Base-by-base conservation (phyloP, 306 rosid species). In the Fragaria nilgerrensis region DNA sequence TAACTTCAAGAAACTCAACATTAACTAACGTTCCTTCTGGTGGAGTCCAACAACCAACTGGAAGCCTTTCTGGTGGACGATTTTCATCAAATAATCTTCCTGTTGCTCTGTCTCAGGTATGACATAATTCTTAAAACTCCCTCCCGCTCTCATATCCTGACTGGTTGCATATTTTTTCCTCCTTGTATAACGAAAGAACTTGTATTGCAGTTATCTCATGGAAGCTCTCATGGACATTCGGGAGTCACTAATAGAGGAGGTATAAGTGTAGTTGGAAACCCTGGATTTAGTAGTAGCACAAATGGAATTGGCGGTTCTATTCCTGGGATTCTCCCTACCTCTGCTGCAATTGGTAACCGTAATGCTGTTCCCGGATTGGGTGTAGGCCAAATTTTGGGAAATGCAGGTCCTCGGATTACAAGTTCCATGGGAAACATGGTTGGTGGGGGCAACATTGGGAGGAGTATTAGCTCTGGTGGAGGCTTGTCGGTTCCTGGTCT, bases 351-450 rank as follows among this genome's bases (percentile, higher is more conserved):
- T 86, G 97, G 98, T 87, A 92, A 92, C 84, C 85, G 97, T 78
- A 96, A 86, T 91, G 88, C 94, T 84, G 97, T 91, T 87, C 96
- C 97, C 84, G 98, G 97, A 80, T 88, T 96, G 88, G 99, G 99
- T 41, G 93, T 91, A 70, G 88, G 95, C 89, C 98, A 92, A 75
- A 92, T 96, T 81, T 89, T 88, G 90, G 99, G 96, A 83, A 86
- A 86, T 80, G 79, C 89, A 59, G 96, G 97, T 86, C 83, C 98
- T 82, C 91, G 99, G 77, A 96, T 92, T 74, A 87, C 99, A 45
- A 91, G 90, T 78, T 96, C 99, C 72, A 83, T 96, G 87, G 99
- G 99, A 75, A 92, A 92, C 89, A 90, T 95, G 99, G 93, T 92
- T 74, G 93, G 97, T 79, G 97, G 93, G 70, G 47, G 47, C 29